These are phyloP conservation scores for Hypoxylon sp. DNA, from an alignment of 2,329 filamentous ascomycete genomes.

Conservation along the genomic window DNA sequence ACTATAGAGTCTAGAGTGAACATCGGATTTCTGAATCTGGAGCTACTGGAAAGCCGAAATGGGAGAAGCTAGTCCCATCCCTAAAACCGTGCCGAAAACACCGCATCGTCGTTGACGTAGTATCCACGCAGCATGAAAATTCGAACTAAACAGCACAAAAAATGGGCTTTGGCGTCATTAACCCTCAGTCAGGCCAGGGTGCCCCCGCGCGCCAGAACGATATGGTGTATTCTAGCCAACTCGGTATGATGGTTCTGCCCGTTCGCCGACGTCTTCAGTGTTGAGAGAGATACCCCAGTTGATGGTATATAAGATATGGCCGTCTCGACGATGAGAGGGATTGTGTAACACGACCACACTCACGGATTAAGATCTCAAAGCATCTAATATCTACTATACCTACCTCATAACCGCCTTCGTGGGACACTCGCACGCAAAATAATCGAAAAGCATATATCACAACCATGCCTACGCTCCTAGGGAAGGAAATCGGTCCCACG, in stretches of 20 bases:
- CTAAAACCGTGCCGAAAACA: conserved; percentile 11
- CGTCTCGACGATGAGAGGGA: background rate
- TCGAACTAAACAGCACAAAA: conserved; percentile 5
- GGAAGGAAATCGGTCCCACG: conserved; percentile 48
- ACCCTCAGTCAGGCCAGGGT: background rate
- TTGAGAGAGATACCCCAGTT: background rate
- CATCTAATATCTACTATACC: background rate
- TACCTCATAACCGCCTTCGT: background rate
- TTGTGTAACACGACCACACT: background rate
- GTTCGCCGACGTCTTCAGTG: background rate
- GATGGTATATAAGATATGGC: conserved; percentile 4
- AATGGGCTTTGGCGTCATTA: conserved; percentile 4
- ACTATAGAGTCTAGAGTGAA: background rate
- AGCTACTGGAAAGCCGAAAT: conserved; percentile 29
- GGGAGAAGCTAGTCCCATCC: background rate
- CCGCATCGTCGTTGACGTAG: conserved; percentile 18
- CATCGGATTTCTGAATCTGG: conserved; percentile 26
- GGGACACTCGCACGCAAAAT: background rate
- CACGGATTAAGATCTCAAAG: background rate
- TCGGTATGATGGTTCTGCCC: background rate
- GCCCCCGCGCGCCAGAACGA: background rate
- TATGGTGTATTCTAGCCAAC: background rate
- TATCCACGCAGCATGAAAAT: background rate
- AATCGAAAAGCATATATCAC: conserved; percentile 3
- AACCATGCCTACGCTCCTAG: conserved; percentile 50